These are phyloP conservation scores for Podosphaera leucotricha DNA, from an alignment of 2,329 filamentous ascomycete species.

Conservation along the genomic window DNA sequence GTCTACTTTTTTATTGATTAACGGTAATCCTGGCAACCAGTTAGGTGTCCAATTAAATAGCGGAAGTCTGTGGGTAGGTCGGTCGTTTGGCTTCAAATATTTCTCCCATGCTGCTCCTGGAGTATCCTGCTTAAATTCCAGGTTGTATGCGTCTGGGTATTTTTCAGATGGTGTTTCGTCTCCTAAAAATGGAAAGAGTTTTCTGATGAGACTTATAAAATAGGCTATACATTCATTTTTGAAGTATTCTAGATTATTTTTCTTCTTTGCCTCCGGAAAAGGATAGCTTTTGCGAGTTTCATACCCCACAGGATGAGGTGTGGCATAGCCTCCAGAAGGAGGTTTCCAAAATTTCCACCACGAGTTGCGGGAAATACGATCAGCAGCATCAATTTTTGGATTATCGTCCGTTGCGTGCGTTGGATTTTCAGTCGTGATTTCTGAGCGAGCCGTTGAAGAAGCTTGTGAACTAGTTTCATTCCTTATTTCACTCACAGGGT, in stretches of 20 bases:
- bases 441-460: conserved; percentile 5
- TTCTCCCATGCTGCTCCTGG: conserved; percentile 56
- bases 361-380: conserved; percentile 2
- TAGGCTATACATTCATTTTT: conserved; percentile 20
- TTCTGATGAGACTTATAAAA: conserved; percentile 18
- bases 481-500: neutral
- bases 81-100: conserved; percentile 59
- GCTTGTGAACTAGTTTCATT: conserved; percentile 10
- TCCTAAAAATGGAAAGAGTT: conserved; percentile 23
- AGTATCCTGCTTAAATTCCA: conserved; percentile 34
- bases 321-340: conserved; percentile 34
- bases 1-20: conserved; percentile 76
- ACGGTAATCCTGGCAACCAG: conserved; percentile 59
- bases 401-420: conserved; percentile 4
- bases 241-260: too few species aligned
- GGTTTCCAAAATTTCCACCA: conserved; percentile 46
- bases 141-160: conserved; percentile 41
- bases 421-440: neutral
- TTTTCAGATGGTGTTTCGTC: conserved; percentile 12
- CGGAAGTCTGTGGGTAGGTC: conserved; percentile 63
- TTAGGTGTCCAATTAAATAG: conserved; percentile 27
- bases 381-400: conserved; percentile 6
- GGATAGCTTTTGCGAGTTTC: conserved; percentile 20
- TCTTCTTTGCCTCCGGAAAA: conserved; percentile 17
- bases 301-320: conserved; percentile 34